Evolutionary conservation across 148 eudicot genomes (phyloP), one percentile per base, ranked within the genome.

Genomic region (Oxyria digyna): DNA sequence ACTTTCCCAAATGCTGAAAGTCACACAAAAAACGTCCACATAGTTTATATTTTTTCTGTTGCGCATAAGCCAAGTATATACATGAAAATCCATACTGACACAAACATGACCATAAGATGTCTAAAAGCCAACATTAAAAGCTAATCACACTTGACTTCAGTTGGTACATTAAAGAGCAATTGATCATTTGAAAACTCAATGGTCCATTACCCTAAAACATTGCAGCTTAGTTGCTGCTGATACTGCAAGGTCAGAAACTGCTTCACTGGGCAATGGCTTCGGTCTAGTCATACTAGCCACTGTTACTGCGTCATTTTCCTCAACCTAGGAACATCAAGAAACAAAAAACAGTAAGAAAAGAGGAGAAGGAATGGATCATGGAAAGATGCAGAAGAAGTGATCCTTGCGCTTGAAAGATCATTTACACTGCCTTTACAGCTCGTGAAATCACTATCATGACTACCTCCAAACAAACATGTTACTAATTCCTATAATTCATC

Each of bases 271-370:
- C 75, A 90, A 82, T 73, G 77, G 96, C 78, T 94, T 94, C 11
- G 98, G 98, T 73, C 89, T 82, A 74, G 84, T 88, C 97, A 90
- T 94, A 71, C 85, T 81, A 46, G 97, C 91, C 79, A 90, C 98
- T 27, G 98, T 84, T 52, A 88, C 97, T 27, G 87, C 91, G 79
- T 90, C 97, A 81, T 94, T 90, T 57, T 87, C 91, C 79, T 94
- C 98, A 42, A 94, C 98, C 98, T 94, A 71, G 24, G 43, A 70
- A 64, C 14, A 71, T 49, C 20, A 73, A 50, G 75, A 33, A 49
- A 55, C 27, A 69, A 26, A 33, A 1, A 21, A 29, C 21, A 32
- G 50, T 74, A 41, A 71, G 27, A 48, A 17, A 72, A 0, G 27
- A n/a, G 17, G n/a, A 21, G n/a, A 12, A n/a, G n/a, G 14, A 33